Conservation (phyloP, 2,329 filamentous ascomycete genomes). For the Sclerotinia spermophila region DNA sequence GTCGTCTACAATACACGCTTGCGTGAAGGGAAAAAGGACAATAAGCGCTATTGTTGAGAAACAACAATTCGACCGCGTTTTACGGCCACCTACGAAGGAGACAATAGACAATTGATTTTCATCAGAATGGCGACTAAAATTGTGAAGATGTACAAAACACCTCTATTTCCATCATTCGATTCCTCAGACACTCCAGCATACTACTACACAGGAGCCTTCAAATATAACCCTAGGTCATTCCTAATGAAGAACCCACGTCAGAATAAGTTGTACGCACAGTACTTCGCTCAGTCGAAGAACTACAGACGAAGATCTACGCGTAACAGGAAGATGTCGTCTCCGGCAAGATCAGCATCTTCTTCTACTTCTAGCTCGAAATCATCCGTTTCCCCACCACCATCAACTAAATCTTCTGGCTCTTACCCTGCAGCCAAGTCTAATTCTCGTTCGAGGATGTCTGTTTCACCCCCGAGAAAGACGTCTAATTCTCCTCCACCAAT, state of each 20-base stretch:
- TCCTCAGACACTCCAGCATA: not conserved
- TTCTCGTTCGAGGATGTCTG: not conserved
- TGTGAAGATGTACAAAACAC: constrained; percentile 1
- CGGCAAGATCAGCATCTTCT: constrained; percentile 6
- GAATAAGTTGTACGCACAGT: constrained; percentile 1
- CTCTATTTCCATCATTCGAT: not conserved
- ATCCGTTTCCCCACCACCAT: constrained; percentile 5
- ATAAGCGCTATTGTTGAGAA: not conserved
- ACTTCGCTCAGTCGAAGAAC: constrained; percentile 8
- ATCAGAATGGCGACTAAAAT: constrained; percentile 15
- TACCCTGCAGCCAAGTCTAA: not conserved
- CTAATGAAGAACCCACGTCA: not conserved
- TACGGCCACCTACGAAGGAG: not conserved
- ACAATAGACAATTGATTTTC: not conserved
- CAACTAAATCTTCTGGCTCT: not conserved
- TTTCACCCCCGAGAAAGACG: not conserved
- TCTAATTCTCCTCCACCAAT: not conserved
- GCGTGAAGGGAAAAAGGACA: not conserved
- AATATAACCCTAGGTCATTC: constrained; percentile 11
- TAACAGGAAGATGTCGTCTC: constrained; percentile 4
- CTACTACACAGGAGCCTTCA: not conserved
- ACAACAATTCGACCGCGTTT: not conserved
- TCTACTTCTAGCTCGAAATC: constrained; percentile 1
- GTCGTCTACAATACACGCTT: not conserved
- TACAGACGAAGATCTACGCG: not conserved